These are phyloP conservation scores for Trametes gibbosa DNA, from an alignment of 768 basidiomycete species.

Conservation along the genomic window DNA sequence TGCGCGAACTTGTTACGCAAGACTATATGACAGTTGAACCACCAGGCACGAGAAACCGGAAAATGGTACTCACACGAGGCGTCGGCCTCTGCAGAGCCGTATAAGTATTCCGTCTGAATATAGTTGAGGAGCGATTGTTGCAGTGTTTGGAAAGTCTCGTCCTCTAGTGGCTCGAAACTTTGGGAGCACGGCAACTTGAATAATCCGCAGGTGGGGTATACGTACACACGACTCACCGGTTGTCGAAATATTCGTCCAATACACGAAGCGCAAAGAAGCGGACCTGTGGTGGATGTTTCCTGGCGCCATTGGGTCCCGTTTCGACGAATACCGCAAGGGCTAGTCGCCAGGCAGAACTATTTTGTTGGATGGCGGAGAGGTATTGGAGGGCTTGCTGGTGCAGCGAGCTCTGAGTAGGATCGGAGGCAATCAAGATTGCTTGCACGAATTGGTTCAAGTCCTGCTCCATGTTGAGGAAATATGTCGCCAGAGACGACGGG, in stretches of 20 bases:
- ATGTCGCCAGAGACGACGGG: conserved; percentile 21
- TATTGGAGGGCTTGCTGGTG: conserved; percentile 89
- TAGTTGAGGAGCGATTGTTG: conserved; percentile 79
- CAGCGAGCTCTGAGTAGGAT: conserved; percentile 65
- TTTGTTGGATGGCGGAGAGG: conserved; percentile 73
- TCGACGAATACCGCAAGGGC: conserved; percentile 75
- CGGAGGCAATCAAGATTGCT: conserved; percentile 86
- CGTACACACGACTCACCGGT: conserved; percentile 53
- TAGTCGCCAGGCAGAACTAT: conserved; percentile 77
- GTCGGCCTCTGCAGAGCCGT: conserved; percentile 78
- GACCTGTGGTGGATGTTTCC: conserved; percentile 68
- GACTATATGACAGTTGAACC: conserved; percentile 44
- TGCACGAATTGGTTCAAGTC: conserved; percentile 75
- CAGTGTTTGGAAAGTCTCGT: conserved; percentile 65
- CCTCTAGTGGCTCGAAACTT: conserved; percentile 67
- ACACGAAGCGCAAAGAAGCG: conserved; percentile 81
- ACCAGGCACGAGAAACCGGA: background rate
- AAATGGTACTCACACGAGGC: conserved; percentile 65
- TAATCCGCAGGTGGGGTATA: background rate
- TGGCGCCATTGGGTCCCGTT: conserved; percentile 52
- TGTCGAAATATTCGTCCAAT: conserved; percentile 79
- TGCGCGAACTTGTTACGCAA: conserved; percentile 95
- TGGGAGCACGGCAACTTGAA: background rate
- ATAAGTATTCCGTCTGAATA: conserved; percentile 85
- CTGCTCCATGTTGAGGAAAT: conserved; percentile 53